A percentile compares a stretch with the other conserved stretches of the same genome.
Evolutionary conservation across 1,284 basidiomycete genomes (phyloP).

Genomic region (Leccinum variabile): DNA sequence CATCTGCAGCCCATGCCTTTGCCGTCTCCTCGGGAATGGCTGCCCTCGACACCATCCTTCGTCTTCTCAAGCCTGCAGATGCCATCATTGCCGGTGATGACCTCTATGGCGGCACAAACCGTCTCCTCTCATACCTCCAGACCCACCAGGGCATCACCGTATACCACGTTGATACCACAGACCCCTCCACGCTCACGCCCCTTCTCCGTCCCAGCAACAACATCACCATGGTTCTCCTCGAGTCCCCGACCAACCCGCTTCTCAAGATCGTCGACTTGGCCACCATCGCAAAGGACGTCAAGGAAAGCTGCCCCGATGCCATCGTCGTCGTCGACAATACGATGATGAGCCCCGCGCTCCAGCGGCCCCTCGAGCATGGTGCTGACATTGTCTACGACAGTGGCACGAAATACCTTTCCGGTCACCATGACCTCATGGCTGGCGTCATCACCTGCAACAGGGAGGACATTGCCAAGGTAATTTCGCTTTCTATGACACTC

Average conservation of each 20-base stretch:
- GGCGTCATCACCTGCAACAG: constrained; percentile 91
- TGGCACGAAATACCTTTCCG: constrained; percentile 96
- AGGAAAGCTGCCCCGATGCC: constrained; percentile 78
- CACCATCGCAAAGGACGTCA: constrained; percentile 77
- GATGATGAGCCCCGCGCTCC: constrained; percentile 99
- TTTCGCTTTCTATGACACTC: neutral
- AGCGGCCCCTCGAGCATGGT: constrained; percentile 93
- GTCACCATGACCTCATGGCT: constrained; percentile 99
- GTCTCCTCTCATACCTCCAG: constrained; percentile 89
- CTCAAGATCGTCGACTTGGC: constrained; percentile 94
- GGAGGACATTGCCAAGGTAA: constrained; percentile 86
- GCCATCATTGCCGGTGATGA: constrained; percentile 97
- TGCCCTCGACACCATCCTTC: constrained; percentile 92
- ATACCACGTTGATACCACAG: constrained; percentile 93
- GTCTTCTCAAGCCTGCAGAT: constrained; percentile 91
- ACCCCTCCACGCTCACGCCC: constrained; percentile 62
- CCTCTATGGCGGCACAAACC: constrained; percentile 97
- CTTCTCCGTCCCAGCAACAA: constrained; percentile 72
- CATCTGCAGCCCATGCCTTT: constrained; percentile 85
- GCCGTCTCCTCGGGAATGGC: constrained; percentile 98
- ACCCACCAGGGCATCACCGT: constrained; percentile 88
- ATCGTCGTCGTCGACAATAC: constrained; percentile 97
- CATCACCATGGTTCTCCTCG: constrained; percentile 87
- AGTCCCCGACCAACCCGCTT: constrained; percentile 97
- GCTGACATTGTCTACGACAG: constrained; percentile 98